Base-by-base conservation (phyloP, 169 alveolate genomes). In the Babesia ovata region DNA sequence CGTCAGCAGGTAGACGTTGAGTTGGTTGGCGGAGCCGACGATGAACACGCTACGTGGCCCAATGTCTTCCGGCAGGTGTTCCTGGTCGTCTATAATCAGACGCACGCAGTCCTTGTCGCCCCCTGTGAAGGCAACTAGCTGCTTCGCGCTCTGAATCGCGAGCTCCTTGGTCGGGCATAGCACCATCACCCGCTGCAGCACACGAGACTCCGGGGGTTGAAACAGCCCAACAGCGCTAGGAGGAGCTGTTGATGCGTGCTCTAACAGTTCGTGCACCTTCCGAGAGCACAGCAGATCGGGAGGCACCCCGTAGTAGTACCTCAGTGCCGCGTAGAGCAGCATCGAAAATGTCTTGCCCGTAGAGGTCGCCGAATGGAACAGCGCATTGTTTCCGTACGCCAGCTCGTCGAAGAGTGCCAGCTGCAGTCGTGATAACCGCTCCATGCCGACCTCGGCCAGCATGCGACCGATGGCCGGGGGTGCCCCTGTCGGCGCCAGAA, bases 101-200 rank as follows among this genome's bases (percentile, higher is more conserved):
- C 76, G 70, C 16, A 74, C 81, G 19, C 53, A 53, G 9, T 81
- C 44, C 29, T 39, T 48, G 52, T 71, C 60, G 22, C 81, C 81
- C 2, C 70, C 71, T 7, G 88, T 26, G 60, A 81, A 81, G 16
- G 24, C 33, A 22, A 70, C 2, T 14, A 81, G 62, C 79, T 81
- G 88, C 28, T 81, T 63, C 8, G 84, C 85, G 22, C 62, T 54
- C 45, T 83, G 90, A 13, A 75, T 58, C 12, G 90, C 85, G 33
- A 83, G 61, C 59, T 83, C 90, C 83, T 75, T 83, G 36, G 90
- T 74, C 28, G 85, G 90, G 54, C 84, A 83, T 36, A 83, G 46
- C 29, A 74, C 61, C 66, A 83, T 29, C 10, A 70, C 83, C 45
- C 90, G 19, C 11, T 26, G 44, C n/a, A 48, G 66, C 39, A 33